Conservation (phyloP, 2,329 filamentous ascomycete genomes). For the Xylariaceae sp. region DNA sequence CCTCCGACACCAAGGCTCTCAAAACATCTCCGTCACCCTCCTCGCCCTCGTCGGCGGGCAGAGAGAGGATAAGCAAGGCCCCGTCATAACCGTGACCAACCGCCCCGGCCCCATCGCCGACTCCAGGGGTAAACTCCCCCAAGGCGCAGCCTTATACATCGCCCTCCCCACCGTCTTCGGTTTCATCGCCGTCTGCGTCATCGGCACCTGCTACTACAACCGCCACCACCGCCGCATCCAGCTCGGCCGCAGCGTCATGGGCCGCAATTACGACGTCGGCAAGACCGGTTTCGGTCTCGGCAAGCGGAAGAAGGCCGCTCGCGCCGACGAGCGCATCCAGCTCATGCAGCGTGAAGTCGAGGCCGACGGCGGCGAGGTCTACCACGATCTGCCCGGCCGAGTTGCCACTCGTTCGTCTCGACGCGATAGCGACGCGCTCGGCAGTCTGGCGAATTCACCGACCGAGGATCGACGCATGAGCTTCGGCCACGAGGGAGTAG, state of each 20-base stretch:
- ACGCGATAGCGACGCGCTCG: conserved; percentile 44
- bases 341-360: conserved; percentile 37
- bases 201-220: conserved; percentile 55
- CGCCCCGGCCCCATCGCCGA: conserved; percentile 28
- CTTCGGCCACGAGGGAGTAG: conserved; percentile 25
- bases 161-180: conserved; percentile 48
- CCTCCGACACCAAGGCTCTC: conserved; percentile 34
- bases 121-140: conserved; percentile 31
- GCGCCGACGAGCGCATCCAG: conserved; percentile 38
- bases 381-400: conserved; percentile 33
- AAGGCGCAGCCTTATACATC: conserved; percentile 43
- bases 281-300: conserved; percentile 32
- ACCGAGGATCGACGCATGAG: conserved; percentile 39
- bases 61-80: conserved; percentile 34
- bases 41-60: conserved; percentile 34
- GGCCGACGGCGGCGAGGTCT: conserved; percentile 30
- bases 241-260: conserved; percentile 46
- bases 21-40: conserved; percentile 47
- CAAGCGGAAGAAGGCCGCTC: conserved; percentile 33
- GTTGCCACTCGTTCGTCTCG: conserved; percentile 27
- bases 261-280: conserved; percentile 42
- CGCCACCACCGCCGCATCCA: conserved; percentile 44
- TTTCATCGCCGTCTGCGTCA: conserved; percentile 41
- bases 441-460: conserved; percentile 45
- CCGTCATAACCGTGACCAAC: conserved; percentile 39